These are phyloP conservation scores for Solanum hybrid DNA, from an alignment of 305 asterid species.

Conservation along the genomic window DNA sequence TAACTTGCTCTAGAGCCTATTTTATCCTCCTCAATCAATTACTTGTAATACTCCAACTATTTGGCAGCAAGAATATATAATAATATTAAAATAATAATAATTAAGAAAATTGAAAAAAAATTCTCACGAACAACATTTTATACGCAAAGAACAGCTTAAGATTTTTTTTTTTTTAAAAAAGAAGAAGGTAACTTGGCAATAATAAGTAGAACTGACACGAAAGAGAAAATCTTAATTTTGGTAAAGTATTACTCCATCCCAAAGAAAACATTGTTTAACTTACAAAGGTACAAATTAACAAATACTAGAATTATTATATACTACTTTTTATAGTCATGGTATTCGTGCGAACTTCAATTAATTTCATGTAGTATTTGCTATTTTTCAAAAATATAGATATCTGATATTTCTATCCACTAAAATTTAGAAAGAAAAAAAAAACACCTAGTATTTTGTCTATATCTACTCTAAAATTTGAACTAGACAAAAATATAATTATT, in stretches of 20 bases:
- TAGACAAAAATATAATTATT: not conserved
- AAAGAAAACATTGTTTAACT: not conserved
- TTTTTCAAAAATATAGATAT: not conserved
- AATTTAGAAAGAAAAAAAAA: too few relatives aligned
- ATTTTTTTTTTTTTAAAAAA: not conserved
- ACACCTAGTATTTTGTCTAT: not conserved
- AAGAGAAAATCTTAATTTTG: not conserved
- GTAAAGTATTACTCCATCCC: not conserved
- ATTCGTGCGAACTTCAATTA: not conserved
- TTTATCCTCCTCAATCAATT: not conserved
- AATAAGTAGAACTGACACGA: not conserved
- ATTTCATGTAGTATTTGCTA: not conserved
- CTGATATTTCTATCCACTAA: too few relatives aligned
- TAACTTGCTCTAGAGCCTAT: not conserved
- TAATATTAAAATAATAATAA: not conserved
- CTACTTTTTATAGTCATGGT: not conserved
- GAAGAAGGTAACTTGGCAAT: not conserved
- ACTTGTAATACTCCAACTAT: not conserved
- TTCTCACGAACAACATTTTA: not conserved
- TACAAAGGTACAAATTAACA: not conserved
- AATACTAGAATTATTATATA: not conserved
- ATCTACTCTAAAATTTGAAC: not conserved
- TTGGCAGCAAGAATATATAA: not conserved
- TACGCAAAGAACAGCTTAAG: not conserved
- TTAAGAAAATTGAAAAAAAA: not conserved